Conservation (phyloP, 78 protist species). For the Creolimax fragrantissima region DNA sequence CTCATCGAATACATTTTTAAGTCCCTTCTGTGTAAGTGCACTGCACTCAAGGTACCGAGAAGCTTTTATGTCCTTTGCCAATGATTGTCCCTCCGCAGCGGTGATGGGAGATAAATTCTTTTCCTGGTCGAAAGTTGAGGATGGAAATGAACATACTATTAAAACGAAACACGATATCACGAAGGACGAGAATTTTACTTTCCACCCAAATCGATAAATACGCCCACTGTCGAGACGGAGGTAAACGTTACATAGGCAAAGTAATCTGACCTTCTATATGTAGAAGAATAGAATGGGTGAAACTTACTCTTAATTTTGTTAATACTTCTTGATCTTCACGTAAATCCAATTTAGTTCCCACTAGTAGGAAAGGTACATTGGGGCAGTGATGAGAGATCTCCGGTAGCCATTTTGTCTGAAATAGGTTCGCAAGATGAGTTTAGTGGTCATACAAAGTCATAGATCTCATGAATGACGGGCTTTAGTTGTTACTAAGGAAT, state of each 20-base stretch:
- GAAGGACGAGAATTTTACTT: too few relatives aligned
- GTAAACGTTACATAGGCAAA: too few relatives aligned
- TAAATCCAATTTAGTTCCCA: constrained; percentile 47
- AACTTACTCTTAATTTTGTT: not conserved
- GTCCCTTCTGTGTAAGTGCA: constrained; percentile 72
- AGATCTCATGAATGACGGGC: too few relatives aligned
- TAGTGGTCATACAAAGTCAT: too few relatives aligned
- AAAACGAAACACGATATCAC: too few relatives aligned
- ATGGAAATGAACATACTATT: not conserved
- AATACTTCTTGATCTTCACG: constrained; percentile 24
- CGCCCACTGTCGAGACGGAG: too few relatives aligned
- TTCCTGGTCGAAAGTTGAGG: constrained; percentile 19
- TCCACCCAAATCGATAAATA: too few relatives aligned
- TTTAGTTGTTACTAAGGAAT: too few relatives aligned
- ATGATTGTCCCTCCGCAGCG: constrained; percentile 33
- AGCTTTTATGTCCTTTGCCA: constrained; percentile 62
- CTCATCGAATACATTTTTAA: constrained; percentile 85
- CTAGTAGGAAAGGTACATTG: constrained; percentile 11
- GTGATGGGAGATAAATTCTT: constrained; percentile 13
- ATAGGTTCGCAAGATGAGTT: too few relatives aligned
- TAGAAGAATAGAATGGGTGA: too few relatives aligned
- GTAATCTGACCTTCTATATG: too few relatives aligned
- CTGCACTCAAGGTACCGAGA: constrained; percentile 79
- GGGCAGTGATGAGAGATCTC: constrained; percentile 46
- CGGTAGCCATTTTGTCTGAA: constrained; percentile 23